Conservation (phyloP, 148 eudicot species). For the Camellia japonica region DNA sequence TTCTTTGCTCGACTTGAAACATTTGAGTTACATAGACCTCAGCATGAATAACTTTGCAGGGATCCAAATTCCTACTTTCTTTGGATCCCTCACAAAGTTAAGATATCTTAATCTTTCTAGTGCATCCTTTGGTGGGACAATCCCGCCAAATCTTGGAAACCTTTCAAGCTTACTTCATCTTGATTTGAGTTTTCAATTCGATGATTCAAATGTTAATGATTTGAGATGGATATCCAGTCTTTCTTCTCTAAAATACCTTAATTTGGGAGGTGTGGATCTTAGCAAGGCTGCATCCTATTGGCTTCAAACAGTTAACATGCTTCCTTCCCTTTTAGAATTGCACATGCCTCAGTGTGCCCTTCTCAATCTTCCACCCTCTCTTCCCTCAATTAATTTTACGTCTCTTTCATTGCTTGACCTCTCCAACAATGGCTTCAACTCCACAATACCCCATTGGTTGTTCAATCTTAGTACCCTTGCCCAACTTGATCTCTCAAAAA, state of each 20-base stretch:
- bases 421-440: constrained; percentile 24
- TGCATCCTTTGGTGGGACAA: neutral
- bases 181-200: neutral
- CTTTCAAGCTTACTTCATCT: constrained; percentile 6
- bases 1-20: constrained; percentile 10
- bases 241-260: constrained; percentile 9
- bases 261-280: constrained; percentile 19
- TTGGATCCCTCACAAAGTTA: constrained; percentile 9
- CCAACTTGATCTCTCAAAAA: constrained; percentile 9
- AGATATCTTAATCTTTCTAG: constrained; percentile 8
- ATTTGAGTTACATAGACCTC: constrained; percentile 7
- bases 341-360: constrained; percentile 18
- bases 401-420: constrained; percentile 23
- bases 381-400: constrained; percentile 18
- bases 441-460: constrained; percentile 25
- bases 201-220: neutral
- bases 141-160: constrained; percentile 10
- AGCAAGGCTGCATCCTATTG: constrained; percentile 7
- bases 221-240: constrained; percentile 2
- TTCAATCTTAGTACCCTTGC: constrained; percentile 18
- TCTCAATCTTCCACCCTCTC: constrained; percentile 8
- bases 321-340: constrained; percentile 21
- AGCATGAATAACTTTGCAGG: neutral
- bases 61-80: neutral
- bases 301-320: constrained; percentile 17